These are phyloP conservation scores for Mortierella sp. DNA, from an alignment of 371 early-diverging fungal genomes.

Conservation along the genomic window DNA sequence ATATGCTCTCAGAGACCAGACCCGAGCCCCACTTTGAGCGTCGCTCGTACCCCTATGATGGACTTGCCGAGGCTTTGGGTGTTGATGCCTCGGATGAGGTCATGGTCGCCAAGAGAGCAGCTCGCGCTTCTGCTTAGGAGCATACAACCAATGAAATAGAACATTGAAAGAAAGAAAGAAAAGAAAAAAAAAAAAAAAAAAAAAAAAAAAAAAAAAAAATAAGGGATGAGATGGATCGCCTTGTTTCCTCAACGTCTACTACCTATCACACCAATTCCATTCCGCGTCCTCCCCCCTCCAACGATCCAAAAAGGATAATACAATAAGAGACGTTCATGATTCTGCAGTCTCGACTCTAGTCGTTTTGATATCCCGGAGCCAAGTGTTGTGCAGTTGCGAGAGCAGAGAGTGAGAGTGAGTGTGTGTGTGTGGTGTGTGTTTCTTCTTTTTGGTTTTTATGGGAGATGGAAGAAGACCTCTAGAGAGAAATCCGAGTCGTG, in stretches of 20 bases:
- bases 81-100: slow-evolving; percentile 50
- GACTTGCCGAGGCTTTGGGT: slow-evolving; percentile 36
- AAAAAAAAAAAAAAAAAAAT: neutral
- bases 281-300: neutral
- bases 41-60: slow-evolving; percentile 47
- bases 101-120: slow-evolving; percentile 50
- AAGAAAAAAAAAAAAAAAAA: neutral
- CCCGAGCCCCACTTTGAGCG: slow-evolving; percentile 57
- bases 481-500: slow-evolving; percentile 2
- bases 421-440: neutral
- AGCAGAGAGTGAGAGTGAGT: neutral
- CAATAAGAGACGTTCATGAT: neutral
- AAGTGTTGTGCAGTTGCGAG: neutral
- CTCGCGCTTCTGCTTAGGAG: slow-evolving; percentile 16
- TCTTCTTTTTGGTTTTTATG: neutral
- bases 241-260: neutral
- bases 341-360: neutral
- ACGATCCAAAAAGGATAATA: neutral
- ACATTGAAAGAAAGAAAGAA: neutral
- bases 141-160: neutral
- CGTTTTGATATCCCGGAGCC: neutral
- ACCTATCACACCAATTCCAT: neutral
- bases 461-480: too few species aligned
- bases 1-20: slow-evolving; percentile 57
- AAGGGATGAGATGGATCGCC: neutral